Base-by-base conservation (phyloP, 2,329 filamentous ascomycete species). In the Tolypocladium ovalisporum region DNA sequence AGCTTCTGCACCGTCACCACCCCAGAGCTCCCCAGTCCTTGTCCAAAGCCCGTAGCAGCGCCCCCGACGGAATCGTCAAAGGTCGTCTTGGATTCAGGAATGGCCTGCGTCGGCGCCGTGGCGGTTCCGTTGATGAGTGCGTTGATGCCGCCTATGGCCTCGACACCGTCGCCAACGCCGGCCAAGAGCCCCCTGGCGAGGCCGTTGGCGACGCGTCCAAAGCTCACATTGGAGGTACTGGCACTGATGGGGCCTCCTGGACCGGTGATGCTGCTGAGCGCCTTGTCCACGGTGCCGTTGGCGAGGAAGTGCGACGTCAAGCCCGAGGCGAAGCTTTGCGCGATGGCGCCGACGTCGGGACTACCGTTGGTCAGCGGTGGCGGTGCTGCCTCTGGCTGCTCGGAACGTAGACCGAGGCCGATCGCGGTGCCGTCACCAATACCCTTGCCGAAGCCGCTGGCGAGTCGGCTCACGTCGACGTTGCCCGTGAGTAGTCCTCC, bases 21-120 rank as follows among this genome's bases (percentile, higher is more conserved):
- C 7, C 67, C 70, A 37, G 71, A 67, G 3, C 66, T 67, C 0
- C 70, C 70, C 4, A 73, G 61, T 0, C 71, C 0, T 71, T 66
- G 65, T 9, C 70, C 72, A 34, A 74, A 68, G 0, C 71, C 71
- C 22, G 64, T 64, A 0, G 70, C 68, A 13, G 67, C 70, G 15
- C 72, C 71, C 19, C 64, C 65, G 22, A 72, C 59, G 1, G 68
- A 66, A 58, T 74, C 71, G 56, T 74, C 63, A 35, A 71, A 73
- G 4, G 57, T 55, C 7, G 71, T 58, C 24, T 63, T 66, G 27
- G 62, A 63, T 12, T 68, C 63, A 1, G 63, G 58, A 29, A 66
- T 24, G 0, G 59, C n/a, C 6, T 19, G 57, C 1, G 55, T 36
- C 0, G 65, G 65, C 40, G 60, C 57, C 15, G 54, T 63, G 4